Evolutionary conservation across 805 yeast genomes (phyloP).

Genomic region (Nakazawaea anatomiae): DNA sequence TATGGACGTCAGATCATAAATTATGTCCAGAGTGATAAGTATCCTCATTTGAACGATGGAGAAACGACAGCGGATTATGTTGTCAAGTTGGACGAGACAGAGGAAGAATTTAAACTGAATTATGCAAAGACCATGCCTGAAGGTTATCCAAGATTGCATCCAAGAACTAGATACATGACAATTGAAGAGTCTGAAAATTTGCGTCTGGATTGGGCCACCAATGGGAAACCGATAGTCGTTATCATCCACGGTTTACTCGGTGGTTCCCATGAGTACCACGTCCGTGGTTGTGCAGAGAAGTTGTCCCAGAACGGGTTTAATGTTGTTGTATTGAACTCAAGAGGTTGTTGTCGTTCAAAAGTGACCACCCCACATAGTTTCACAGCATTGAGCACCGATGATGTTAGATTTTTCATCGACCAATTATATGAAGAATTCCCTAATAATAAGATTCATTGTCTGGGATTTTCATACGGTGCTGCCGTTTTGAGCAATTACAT

Average conservation of each 20-base stretch:
- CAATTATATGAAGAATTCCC: constrained; percentile 49
- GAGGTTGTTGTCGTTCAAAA: constrained; percentile 77
- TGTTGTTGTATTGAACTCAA: constrained; percentile 54
- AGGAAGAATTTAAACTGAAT: constrained; percentile 22
- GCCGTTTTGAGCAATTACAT: constrained; percentile 59
- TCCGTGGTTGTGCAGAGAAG: constrained; percentile 46
- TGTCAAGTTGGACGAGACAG: constrained; percentile 18
- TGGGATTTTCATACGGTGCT: constrained; percentile 74
- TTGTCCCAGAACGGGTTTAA: constrained; percentile 40
- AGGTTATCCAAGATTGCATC: constrained; percentile 56
- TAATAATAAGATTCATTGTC: constrained; percentile 53
- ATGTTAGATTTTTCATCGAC: constrained; percentile 53
- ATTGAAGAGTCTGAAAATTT: constrained; percentile 33
- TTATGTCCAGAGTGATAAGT: constrained; percentile 27
- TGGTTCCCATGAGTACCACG: constrained; percentile 72
- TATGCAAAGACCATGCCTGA: constrained; percentile 38
- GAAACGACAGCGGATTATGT: constrained; percentile 47
- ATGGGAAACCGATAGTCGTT: constrained; percentile 51
- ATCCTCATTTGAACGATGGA: constrained; percentile 22
- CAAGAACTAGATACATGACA: constrained; percentile 58
- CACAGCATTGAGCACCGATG: constrained; percentile 66
- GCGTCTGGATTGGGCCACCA: constrained; percentile 25
- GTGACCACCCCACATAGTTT: constrained; percentile 63
- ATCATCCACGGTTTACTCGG: constrained; percentile 74
- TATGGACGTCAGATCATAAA: constrained; percentile 39